Base-by-base conservation (phyloP, 305 asterid species). In the Andrographis paniculata region DNA sequence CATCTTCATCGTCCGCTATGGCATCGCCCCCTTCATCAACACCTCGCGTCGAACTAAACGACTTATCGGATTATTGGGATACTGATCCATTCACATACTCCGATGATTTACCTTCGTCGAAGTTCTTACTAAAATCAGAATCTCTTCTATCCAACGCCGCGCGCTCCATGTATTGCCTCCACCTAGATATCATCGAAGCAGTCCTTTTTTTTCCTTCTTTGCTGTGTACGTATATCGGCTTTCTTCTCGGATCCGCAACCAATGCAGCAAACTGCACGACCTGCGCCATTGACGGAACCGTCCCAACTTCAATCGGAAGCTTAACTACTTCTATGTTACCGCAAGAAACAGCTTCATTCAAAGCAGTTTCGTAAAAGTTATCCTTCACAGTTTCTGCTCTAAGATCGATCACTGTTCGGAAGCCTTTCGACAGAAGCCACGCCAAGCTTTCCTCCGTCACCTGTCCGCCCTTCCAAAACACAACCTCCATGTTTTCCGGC, bases 381-480 rank as follows among this genome's bases (percentile, higher is more conserved):
- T 91, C 99, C 71, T 80, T 91, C 65, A 86, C 88, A 44, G 54
- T 64, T 78, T 91, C 99, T 23, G 93, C 95, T 63, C 99, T 79
- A 51, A 91, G 94, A 72, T 91, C 99, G 42, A 91, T 73, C 50
- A 91, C 65, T 38, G 94, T 91, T 74, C 67, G 68, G 64, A 86
- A 91, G 27, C 96, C 99, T 46, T 77, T 80, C 53, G 71, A 89
- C 62, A 83, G 55, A 31, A 91, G 76, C 96, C 96, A 91, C 57
- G 59, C 62, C 56, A 91, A 67, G 58, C 99, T 80, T 62, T 86
- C 99, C 56, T 86, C 99, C 0, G 95, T 86, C 59, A 86, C 94
- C 73, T 91, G 99, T 39, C 99, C 73, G 58, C 99, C 99, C 54
- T 71, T 78, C 96, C 99, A 86, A 61, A 91, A 91, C 9, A 76